Base-by-base conservation (phyloP, 2,329 filamentous ascomycete genomes). In the Trichoderma sp. region DNA sequence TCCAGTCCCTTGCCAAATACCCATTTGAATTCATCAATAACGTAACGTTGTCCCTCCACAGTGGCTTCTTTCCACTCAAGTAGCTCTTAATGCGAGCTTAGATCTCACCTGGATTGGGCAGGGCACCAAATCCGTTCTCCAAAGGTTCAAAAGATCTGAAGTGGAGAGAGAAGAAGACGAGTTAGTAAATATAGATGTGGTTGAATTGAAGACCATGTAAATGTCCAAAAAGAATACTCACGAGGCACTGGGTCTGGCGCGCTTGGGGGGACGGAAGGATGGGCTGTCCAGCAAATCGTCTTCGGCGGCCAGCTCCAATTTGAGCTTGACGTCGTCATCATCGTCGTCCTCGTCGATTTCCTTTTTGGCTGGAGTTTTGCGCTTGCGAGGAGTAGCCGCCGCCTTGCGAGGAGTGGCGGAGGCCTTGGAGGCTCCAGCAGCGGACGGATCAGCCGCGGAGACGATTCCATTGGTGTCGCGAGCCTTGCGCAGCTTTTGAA, bases 401-500 rank as follows among this genome's bases (percentile, higher is more conserved):
- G 72, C 60, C 73, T 76, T 79, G 40, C 71, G 72, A 62, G 74
- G 75, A 24, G 76, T 75, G 40, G 40, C 40, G 2, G 65, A 21
- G 2, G 71, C 31, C 65, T 73, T 76, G 16, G 62, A 61, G 14
- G 63, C 27, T 24, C 61, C 62, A 19, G 69, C 29, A 8, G 64
- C 68, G 4, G 33, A 35, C 21, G 70, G 70, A 7, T 72, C 68
- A 10, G 63, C 65, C 0, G 72, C 72, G 19, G 72, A 73, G 37
- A 75, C 56, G 24, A 77, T 71, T 8, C 68, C 73, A 14, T 71
- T 52, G 5, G 74, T 75, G n/a, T 80, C 79, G 6, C 79, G 77
- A 47, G 71, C 76, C 70, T 76, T 78, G 70, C 80, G 80, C 4
- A 84, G 77, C 72, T 84, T 84, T 71, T 83, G 81, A 8, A 85